Evolutionary conservation across 2,329 filamentous ascomycete genomes (phyloP).

Genomic region (Ceratocystis colombiana): DNA sequence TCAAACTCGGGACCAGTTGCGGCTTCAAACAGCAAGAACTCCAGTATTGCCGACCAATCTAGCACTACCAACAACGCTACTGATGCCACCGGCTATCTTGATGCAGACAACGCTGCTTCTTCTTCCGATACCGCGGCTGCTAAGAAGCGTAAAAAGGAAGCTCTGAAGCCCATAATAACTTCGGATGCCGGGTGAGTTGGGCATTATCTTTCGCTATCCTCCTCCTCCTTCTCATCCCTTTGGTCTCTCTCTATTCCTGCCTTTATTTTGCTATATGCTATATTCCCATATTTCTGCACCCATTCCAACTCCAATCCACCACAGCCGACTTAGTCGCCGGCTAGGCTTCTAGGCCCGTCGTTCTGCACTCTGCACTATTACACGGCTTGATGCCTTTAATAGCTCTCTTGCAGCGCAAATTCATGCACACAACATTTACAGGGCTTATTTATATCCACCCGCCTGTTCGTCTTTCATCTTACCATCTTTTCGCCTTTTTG

Average conservation of each 20-base stretch:
- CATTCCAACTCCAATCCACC: no score
- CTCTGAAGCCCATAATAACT: conserved; percentile 19
- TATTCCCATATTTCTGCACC: no score
- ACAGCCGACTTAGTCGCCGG: no score
- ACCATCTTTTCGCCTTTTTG: neutral
- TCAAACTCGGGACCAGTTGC: neutral
- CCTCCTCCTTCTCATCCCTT: neutral
- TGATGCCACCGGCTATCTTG: neutral
- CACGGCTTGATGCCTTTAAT: no score
- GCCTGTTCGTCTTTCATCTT: neutral
- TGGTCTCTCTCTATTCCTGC: neutral
- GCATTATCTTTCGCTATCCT: neutral
- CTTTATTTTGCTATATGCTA: neutral
- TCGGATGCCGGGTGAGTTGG: conserved; percentile 15
- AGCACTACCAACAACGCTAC: neutral
- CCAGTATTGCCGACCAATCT: neutral
- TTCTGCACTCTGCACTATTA: no score
- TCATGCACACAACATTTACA: neutral
- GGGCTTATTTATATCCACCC: neutral
- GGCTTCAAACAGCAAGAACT: neutral
- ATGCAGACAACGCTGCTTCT: conserved; percentile 2
- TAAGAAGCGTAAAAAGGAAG: conserved; percentile 22
- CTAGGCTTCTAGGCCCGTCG: no score
- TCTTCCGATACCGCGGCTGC: conserved; percentile 9
- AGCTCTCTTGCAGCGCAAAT: no score